A percentile compares a stretch with the other conserved stretches of the same genome.
These are phyloP conservation scores for Alectoria sarmentosa DNA, from an alignment of 495 filamentous ascomycete species.

Conservation along the genomic window DNA sequence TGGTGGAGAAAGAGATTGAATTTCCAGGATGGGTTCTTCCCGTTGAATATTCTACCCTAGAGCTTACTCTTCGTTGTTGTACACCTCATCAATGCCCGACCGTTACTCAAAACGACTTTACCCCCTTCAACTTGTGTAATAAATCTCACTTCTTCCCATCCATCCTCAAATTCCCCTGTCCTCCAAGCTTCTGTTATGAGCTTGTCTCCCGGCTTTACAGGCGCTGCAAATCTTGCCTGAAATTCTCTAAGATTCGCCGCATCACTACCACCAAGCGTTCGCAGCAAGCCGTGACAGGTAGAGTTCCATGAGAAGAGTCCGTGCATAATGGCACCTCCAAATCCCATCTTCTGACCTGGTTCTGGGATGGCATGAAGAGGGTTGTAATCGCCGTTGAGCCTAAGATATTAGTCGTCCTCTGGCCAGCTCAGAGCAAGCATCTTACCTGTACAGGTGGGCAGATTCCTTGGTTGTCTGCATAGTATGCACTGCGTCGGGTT, in stretches of 20 bases:
- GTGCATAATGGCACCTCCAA: constrained; percentile 83
- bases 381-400: constrained; percentile 88
- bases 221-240: constrained; percentile 79
- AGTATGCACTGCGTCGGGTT: constrained; percentile 66
- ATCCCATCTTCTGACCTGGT: constrained; percentile 82
- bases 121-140: constrained; percentile 61
- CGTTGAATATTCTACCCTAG: constrained; percentile 28
- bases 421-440: background rate
- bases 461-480: constrained; percentile 62
- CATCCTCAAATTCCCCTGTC: constrained; percentile 50
- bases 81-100: constrained; percentile 68
- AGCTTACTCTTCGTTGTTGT: constrained; percentile 55
- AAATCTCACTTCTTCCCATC: constrained; percentile 77
- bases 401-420: constrained; percentile 21
- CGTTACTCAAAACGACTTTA: constrained; percentile 78
- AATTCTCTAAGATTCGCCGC: constrained; percentile 75
- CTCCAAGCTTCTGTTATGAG: constrained; percentile 45
- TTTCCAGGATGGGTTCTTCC: background rate
- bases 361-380: constrained; percentile 80
- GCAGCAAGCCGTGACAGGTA: constrained; percentile 65
- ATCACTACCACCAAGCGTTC: constrained; percentile 65
- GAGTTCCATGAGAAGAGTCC: constrained; percentile 81
- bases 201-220: constrained; percentile 64
- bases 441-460: constrained; percentile 62
- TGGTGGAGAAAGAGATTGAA: background rate